These are phyloP conservation scores for Nitzschia putrida DNA, from an alignment of 108 stramenopile genomes.

Conservation along the genomic window DNA sequence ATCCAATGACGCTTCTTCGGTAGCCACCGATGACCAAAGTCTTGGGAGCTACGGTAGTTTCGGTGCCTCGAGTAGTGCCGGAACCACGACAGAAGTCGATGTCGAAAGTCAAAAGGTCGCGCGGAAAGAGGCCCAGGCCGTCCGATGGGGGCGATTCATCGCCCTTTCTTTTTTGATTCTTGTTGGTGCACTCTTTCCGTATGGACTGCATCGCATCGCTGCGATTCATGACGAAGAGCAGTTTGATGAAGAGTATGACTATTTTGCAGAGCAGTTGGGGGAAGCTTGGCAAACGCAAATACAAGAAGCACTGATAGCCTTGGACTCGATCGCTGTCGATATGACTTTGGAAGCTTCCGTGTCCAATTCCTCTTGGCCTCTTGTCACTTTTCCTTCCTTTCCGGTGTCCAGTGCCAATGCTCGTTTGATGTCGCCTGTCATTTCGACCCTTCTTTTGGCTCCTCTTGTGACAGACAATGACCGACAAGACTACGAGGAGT, in stretches of 20 bases:
- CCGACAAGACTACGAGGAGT: not conserved
- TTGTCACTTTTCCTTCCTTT: not conserved
- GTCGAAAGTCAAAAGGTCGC: not conserved
- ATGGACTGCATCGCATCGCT: constrained; percentile 2
- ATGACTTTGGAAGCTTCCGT: not conserved
- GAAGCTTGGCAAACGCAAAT: not conserved
- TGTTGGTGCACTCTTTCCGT: constrained; percentile 8
- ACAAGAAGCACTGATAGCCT: not conserved
- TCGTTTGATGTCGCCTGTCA: not conserved
- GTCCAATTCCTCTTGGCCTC: not conserved
- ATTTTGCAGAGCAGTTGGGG: not conserved
- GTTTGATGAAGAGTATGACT: constrained; percentile 1
- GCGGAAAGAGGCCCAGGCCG: not conserved
- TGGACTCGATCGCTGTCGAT: not conserved
- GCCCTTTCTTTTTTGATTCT: not conserved
- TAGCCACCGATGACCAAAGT: constrained; percentile 7
- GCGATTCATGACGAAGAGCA: not conserved
- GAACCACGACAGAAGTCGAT: not conserved
- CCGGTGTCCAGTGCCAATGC: not conserved
- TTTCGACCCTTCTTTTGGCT: not conserved
- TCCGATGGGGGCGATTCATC: not conserved
- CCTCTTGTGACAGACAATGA: not conserved
- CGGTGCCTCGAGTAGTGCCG: not conserved
- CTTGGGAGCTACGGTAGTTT: not conserved
- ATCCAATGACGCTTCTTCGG: not conserved